Percentiles rank a stretch among this genome's conserved stretches.
phyloP scores from a whole-genome alignment of 805 yeast species.

The Hanseniaspora valbyensis region DNA sequence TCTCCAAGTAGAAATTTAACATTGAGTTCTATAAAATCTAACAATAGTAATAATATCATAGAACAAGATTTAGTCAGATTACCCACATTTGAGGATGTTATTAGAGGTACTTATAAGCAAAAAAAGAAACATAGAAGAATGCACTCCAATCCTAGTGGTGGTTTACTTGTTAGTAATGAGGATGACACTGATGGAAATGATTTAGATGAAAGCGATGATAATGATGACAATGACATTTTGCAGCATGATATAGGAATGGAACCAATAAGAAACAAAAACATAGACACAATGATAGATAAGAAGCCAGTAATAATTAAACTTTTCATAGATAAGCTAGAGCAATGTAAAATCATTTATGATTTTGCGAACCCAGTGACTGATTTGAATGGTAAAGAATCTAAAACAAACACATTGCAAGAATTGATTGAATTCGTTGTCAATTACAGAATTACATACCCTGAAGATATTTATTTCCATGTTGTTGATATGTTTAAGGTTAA shows the following conservation, averaged over 20 bases:
- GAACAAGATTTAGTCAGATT: constrained; percentile 68
- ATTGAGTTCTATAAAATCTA: constrained; percentile 12
- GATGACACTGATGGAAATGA: constrained; percentile 80
- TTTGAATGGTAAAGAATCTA: constrained; percentile 84
- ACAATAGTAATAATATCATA: constrained; percentile 91
- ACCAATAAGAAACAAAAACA: constrained; percentile 14
- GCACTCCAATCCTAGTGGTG: background rate
- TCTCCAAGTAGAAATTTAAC: constrained; percentile 29
- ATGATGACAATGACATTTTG: constrained; percentile 8
- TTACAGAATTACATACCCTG: constrained; percentile 74
- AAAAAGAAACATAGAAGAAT: background rate
- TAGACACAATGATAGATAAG: constrained; percentile 12
- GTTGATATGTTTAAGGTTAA: constrained; percentile 82
- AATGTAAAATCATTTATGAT: constrained; percentile 89
- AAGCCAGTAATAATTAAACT: constrained; percentile 33
- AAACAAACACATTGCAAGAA: constrained; percentile 77
- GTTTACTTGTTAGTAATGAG: constrained; percentile 41
- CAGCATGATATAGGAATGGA: constrained; percentile 5
- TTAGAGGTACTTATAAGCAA: constrained; percentile 33
- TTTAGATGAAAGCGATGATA: constrained; percentile 22
- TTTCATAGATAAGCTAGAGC: constrained; percentile 80
- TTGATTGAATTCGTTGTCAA: constrained; percentile 77
- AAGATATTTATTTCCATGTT: constrained; percentile 79
- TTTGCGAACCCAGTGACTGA: constrained; percentile 88
- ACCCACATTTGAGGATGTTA: constrained; percentile 57